These are phyloP conservation scores for Leucosporidium scottii DNA, from an alignment of 768 basidiomycete species.

Conservation along the genomic window DNA sequence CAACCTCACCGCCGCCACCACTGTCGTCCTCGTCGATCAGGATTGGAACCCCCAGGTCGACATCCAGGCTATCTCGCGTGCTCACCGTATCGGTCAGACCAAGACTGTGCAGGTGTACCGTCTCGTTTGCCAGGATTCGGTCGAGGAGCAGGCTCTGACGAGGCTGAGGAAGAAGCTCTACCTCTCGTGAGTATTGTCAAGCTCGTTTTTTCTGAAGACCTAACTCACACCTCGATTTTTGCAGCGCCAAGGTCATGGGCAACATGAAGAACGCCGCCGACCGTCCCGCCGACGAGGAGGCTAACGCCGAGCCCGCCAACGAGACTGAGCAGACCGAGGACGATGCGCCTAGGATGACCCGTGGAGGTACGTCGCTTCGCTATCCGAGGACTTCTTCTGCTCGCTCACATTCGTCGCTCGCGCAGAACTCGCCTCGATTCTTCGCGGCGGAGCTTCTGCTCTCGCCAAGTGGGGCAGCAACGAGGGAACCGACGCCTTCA, in stretches of 20 bases:
- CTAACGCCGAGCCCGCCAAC: constrained; percentile 31
- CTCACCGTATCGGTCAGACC: constrained; percentile 54
- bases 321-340: constrained; percentile 36
- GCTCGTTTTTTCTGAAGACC: too few relatives aligned
- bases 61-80: constrained; percentile 41
- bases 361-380: constrained; percentile 3
- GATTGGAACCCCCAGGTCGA: constrained; percentile 44
- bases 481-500: constrained; percentile 45
- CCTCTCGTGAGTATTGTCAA: constrained; percentile 44
- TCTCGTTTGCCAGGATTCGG: constrained; percentile 58
- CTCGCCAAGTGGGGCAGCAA: constrained; percentile 43
- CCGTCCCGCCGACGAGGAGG: neutral
- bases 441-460: constrained; percentile 56
- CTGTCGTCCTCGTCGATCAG: constrained; percentile 42
- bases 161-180: constrained; percentile 65
- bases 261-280: constrained; percentile 36
- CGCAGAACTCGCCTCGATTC: constrained; percentile 52
- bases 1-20: constrained; percentile 53
- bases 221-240: neutral
- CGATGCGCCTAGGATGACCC: constrained; percentile 32
- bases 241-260: constrained; percentile 53
- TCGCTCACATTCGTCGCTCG: constrained; percentile 37
- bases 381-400: neutral
- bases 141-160: constrained; percentile 70
- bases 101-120: constrained; percentile 64